Base-by-base conservation (phyloP, 2,329 filamentous ascomycete genomes). In the Microdochium paspali region DNA sequence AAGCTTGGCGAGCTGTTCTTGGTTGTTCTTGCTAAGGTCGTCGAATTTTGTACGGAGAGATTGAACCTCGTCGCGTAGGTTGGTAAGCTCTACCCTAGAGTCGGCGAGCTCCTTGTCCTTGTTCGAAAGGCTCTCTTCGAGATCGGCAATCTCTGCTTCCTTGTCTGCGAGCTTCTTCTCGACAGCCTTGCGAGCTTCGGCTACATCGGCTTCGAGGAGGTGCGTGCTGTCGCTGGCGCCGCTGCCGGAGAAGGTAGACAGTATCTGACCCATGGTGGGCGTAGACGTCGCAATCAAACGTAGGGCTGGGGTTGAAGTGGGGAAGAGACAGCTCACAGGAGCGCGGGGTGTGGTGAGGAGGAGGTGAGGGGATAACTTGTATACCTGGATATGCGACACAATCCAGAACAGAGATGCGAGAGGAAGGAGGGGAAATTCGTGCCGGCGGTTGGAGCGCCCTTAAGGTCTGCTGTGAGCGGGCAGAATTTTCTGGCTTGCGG, bases 101-200 rank as follows among this genome's bases (percentile, higher is more conserved):
- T n/a, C 35, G 12, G 35, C 35, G 15, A 40, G 35, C 35, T 40
- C 35, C 35, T 40, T 40, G 35, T 40, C 35, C 35, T 40, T 40
- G 15, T 15, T 12, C n/a, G 35, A 20, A 20, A 40, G 15, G 15
- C 23, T 18, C 13, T 40, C 35, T 20, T 40, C 35, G 18, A 40
- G 35, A 18, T n/a, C 20, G 15, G 35, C 35, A n/a, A 30, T 44
- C 23, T 44, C 26, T 21, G 26, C 43, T 24, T 26, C 26, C 43
- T 44, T 30, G 26, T 44, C 43, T 21, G 24, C 24, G 26, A 44
- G 26, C 26, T 44, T 24, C 43, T 44, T 30, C 43, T 44, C 43
- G 43, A 26, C 26, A 15, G 43, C 24, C 43, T 44, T 44, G 43
- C 26, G 43, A 26, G 24, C 26, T 23, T 44, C 26, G 24, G n/a